Base-by-base conservation (phyloP, 148 eudicot species). In the Heliamphora exappendiculata region DNA sequence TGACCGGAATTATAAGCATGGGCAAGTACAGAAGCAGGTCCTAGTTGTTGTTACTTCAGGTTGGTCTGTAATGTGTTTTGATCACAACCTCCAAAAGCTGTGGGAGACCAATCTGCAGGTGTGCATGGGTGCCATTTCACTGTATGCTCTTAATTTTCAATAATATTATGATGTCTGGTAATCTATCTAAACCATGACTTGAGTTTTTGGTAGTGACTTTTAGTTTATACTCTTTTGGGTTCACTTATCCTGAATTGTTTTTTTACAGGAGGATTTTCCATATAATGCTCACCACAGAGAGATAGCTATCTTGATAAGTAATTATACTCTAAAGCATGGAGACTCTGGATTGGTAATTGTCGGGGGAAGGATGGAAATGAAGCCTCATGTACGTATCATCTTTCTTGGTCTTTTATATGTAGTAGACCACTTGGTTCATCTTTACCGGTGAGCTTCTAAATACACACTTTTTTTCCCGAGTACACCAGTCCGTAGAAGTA, bases 281-380 rank as follows among this genome's bases (percentile, higher is more conserved):
- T 97, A 95, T 81, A 89, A 89, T 88, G 96, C 97, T 85, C 98
- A 92, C 79, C 96, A 89, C 68, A 87, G 96, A 81, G 98, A 95
- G 84, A 84, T 95, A 81, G 84, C 97, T 17, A 91, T 95, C 70
- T 89, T 91, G 7, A 73, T 95, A 57, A 95, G 91, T 84, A 95
- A 95, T 83, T 95, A 92, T 84, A 95, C 97, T 36, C 80, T 95
- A 76, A 92, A 87, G 86, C 98, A 95, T 82, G 98, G 98, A 79
- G 98, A 95, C 85, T 55, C 96, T 7, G 98, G 97, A 74, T 83
- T 95, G 84, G 77, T 95, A 17, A 87, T 95, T 64, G 87, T 95
- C 82, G 98, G 97, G 68, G 98, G 98, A 62, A 88, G 98, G 83
- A 91, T 95, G 97, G 98, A 95, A 81, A 82, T 92, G 83, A 97